Evolutionary conservation across 306 rosid species (phyloP), one percentile per base, ranked within the genome.

Genomic region (Malus asiatica): DNA sequence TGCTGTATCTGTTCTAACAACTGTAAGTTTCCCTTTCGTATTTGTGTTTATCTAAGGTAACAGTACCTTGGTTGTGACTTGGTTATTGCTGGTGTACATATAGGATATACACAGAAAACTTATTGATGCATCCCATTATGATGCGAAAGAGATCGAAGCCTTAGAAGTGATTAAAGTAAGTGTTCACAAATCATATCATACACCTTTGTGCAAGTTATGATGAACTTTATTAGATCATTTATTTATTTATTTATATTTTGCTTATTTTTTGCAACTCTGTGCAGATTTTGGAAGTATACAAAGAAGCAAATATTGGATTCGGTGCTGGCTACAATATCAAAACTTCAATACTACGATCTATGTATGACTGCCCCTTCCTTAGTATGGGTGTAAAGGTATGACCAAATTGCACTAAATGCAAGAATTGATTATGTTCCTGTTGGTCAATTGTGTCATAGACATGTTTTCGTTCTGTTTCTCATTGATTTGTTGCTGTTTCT

Each of bases 301-400:
- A 90, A 70, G 92, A 92, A 80, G 98, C 93, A 57, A 91, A 89
- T 72, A 77, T 95, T 77, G 96, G 98, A 85, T 89, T 95, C 85
- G 98, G 98, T 81, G 89, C 92, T 66, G 97, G 97, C 63, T 81
- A 89, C 80, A 84, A 84, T 87, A 76, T 89, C 63, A 81, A 85
- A 83, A 87, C 87, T 74, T 92, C 97, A 78, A 88, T 95, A 82
- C 75, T 87, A 77, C 85, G 86, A 74, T 83, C 96, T 76, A 76
- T 86, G 74, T 87, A 84, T 76, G 98, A 95, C 76, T 86, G 98
- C 81, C 97, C 97, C 74, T 92, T 95, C 86, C 93, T 95, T 44
- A 84, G 86, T 82, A 81, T 74, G 61, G 85, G 84, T 69, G 90
- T 90, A 67, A 89, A 95, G 98, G 98, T 95, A 89, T 74, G 77